phyloP scores from a whole-genome alignment of 306 rosid genomes.

The Begonia masoniana region DNA sequence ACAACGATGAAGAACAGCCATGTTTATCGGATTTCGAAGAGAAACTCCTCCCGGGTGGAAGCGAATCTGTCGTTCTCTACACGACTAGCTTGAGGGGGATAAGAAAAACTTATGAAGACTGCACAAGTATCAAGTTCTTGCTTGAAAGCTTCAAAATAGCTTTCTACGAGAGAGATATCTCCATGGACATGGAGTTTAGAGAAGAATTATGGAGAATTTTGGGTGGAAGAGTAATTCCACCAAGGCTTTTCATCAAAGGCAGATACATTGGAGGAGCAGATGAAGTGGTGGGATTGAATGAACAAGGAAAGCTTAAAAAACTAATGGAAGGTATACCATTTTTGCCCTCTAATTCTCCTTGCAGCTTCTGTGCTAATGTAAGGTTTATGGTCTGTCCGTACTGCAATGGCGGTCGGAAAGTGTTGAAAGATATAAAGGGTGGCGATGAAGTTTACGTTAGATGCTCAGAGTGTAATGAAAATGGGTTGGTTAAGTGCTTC shows the following conservation, averaged over 20 bases:
- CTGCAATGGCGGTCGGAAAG: slow-evolving; percentile 72
- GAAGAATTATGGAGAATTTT: slow-evolving; percentile 66
- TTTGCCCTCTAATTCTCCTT: slow-evolving; percentile 18
- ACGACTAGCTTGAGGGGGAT: slow-evolving; percentile 81
- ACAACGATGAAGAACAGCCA: slow-evolving; percentile 20
- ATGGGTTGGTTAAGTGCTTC: slow-evolving; percentile 72
- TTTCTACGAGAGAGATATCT: slow-evolving; percentile 73
- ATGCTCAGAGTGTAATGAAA: slow-evolving; percentile 75
- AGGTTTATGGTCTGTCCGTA: slow-evolving; percentile 50
- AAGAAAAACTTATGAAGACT: slow-evolving; percentile 75
- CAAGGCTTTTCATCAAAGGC: slow-evolving; percentile 79
- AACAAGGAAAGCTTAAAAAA: slow-evolving; percentile 63
- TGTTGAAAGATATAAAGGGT: slow-evolving; percentile 22
- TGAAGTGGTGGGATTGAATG: slow-evolving; percentile 68
- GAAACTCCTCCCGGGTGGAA: slow-evolving; percentile 71
- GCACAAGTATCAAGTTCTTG: slow-evolving; percentile 54
- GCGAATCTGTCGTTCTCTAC: slow-evolving; percentile 46
- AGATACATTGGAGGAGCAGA: slow-evolving; percentile 92
- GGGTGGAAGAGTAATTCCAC: slow-evolving; percentile 68
- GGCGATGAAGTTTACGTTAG: slow-evolving; percentile 14
- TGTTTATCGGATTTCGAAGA: slow-evolving; percentile 51
- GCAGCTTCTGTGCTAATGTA: slow-evolving; percentile 49
- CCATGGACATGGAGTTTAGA: slow-evolving; percentile 66
- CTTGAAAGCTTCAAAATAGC: slow-evolving; percentile 48
- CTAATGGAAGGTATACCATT: slow-evolving; percentile 62